Percentiles rank a stretch among this genome's conserved stretches.
Evolutionary conservation across 805 yeast genomes (phyloP).

Genomic region (Metschnikowia similis): DNA sequence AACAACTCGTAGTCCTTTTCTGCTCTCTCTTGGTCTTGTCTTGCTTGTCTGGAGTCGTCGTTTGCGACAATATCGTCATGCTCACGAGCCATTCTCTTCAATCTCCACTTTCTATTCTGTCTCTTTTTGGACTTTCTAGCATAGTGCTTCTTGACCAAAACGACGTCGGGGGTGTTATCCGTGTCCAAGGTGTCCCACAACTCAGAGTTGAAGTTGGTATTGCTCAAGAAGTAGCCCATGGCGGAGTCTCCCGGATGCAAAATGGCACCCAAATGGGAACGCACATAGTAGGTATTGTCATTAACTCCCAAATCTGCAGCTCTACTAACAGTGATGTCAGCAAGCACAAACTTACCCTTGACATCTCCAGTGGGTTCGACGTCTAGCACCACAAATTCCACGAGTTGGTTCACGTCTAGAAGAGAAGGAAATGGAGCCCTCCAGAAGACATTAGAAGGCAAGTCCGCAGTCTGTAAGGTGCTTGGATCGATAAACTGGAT

Average conservation of each 20-base stretch:
- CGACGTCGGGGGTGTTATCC: constrained; percentile 74
- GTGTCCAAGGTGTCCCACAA: constrained; percentile 68
- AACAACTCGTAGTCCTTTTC: constrained; percentile 93
- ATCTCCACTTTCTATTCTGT: constrained; percentile 82
- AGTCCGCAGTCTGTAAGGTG: constrained; percentile 73
- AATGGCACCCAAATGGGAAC: constrained; percentile 91
- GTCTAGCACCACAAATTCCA: constrained; percentile 86
- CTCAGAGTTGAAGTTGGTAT: constrained; percentile 85
- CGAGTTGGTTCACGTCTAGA: constrained; percentile 68
- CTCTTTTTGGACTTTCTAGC: constrained; percentile 70
- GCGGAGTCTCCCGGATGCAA: constrained; percentile 96
- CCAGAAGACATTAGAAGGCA: constrained; percentile 73
- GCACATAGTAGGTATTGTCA: constrained; percentile 74
- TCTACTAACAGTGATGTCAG: constrained; percentile 90
- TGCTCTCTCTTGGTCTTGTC: constrained; percentile 85
- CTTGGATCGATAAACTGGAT: constrained; percentile 84
- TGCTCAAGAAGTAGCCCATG: constrained; percentile 82
- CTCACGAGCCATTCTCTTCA: constrained; percentile 96
- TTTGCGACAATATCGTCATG: constrained; percentile 83
- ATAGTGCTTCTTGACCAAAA: constrained; percentile 84
- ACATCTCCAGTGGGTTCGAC: constrained; percentile 87
- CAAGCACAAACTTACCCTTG: constrained; percentile 73
- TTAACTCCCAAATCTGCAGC: constrained; percentile 83
- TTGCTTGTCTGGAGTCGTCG: constrained; percentile 65
- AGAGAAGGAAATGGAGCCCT: constrained; percentile 75